phyloP scores from a whole-genome alignment of 306 rosid genomes.

The Psophocarpus tetragonolobus region DNA sequence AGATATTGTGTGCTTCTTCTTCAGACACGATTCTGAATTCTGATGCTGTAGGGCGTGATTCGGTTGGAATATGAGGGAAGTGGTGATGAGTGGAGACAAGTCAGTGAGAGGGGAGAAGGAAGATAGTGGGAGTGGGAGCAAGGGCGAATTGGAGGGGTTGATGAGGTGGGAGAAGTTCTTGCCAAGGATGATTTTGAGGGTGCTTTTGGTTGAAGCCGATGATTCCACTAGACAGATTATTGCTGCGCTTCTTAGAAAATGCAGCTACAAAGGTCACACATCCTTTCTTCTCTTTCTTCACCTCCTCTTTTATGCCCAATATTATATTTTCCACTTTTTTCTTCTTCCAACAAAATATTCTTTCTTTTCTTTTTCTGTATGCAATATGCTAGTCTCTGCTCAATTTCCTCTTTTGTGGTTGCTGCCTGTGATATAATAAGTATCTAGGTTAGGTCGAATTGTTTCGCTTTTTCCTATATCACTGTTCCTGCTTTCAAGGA shows the following conservation, averaged over 20 bases:
- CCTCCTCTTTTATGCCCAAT: neutral
- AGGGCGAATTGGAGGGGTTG: slow-evolving; percentile 53
- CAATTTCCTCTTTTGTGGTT: neutral
- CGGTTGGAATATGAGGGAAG: slow-evolving; percentile 58
- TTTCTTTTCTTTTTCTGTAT: neutral
- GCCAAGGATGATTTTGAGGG: slow-evolving; percentile 72
- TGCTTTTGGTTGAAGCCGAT: slow-evolving; percentile 86
- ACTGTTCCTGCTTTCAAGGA: neutral
- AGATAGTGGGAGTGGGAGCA: slow-evolving; percentile 38
- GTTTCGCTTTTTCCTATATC: neutral
- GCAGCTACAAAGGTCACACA: slow-evolving; percentile 73
- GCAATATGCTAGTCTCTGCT: neutral
- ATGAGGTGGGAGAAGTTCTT: slow-evolving; percentile 79
- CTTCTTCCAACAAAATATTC: neutral
- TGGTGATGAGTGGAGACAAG: slow-evolving; percentile 49
- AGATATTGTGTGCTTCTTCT: neutral
- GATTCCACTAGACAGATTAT: slow-evolving; percentile 95
- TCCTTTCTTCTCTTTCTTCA: neutral
- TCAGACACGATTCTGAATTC: neutral
- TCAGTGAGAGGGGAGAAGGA: slow-evolving; percentile 19
- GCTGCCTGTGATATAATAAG: neutral
- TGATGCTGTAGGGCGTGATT: slow-evolving; percentile 21
- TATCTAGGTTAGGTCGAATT: neutral
- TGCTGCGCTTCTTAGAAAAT: slow-evolving; percentile 89
- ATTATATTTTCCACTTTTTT: neutral